Percentiles rank a stretch among this genome's conserved stretches.
Evolutionary conservation across 176 grass and related monocot species (phyloP).

Genomic region (Phoenix roebelenii): DNA sequence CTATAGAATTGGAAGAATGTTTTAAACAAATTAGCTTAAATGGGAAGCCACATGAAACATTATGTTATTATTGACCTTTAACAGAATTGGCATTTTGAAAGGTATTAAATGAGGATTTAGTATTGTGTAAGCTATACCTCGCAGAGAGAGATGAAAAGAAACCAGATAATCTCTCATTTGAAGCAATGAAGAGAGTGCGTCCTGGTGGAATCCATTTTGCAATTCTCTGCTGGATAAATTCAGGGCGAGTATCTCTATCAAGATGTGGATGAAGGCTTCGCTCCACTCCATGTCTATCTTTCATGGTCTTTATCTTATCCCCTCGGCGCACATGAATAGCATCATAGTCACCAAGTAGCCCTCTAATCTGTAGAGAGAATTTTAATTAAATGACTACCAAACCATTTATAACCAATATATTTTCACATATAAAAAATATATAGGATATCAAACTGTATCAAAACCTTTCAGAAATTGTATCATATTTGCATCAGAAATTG

Average conservation of each 20-base stretch:
- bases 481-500: too few species aligned
- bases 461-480: too few species aligned
- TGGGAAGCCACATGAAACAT: too few species aligned
- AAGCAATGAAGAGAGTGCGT: conserved; percentile 76
- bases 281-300: conserved; percentile 67
- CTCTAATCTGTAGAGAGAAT: conserved; percentile 47
- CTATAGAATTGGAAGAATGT: too few species aligned
- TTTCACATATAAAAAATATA: too few species aligned
- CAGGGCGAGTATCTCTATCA: conserved; percentile 74
- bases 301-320: conserved; percentile 79
- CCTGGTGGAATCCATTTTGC: conserved; percentile 71
- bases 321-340: conserved; percentile 90
- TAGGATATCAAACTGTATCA: too few species aligned
- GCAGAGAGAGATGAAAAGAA: conserved; percentile 81
- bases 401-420: too few species aligned
- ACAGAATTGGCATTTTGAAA: neutral
- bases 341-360: conserved; percentile 77
- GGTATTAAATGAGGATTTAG: conserved; percentile 1
- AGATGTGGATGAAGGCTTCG: conserved; percentile 84
- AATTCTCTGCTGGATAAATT: conserved; percentile 73
- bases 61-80: neutral
- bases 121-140: conserved; percentile 19
- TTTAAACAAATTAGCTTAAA: too few species aligned
- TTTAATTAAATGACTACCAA: too few species aligned
- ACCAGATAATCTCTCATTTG: conserved; percentile 63